Percentiles rank a stretch among this genome's conserved stretches.
phyloP scores from a whole-genome alignment of 225 moss, liverwort and hornwort species.

The Bryum argenteum region DNA sequence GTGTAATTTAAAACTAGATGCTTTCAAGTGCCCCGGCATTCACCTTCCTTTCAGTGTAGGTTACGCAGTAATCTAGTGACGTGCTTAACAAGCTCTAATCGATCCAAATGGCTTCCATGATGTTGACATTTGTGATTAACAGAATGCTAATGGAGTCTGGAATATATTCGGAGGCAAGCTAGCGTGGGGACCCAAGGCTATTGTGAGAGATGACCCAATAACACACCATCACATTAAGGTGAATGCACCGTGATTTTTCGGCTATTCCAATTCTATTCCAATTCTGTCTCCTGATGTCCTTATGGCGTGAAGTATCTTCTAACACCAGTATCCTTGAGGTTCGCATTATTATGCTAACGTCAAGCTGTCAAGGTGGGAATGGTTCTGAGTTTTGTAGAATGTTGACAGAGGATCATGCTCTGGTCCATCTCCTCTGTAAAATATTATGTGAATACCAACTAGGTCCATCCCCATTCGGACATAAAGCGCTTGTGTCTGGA shows the following conservation, averaged over 20 bases:
- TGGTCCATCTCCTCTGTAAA: too few relatives aligned
- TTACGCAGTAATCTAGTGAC: neutral
- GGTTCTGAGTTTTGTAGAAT: too few relatives aligned
- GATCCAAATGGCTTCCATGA: constrained; percentile 29
- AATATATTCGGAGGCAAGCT: constrained; percentile 79
- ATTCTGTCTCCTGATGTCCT: neutral
- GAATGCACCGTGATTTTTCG: neutral
- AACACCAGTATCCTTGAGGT: constrained; percentile 1
- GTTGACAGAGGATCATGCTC: too few relatives aligned
- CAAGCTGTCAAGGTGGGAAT: too few relatives aligned
- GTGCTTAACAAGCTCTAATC: neutral
- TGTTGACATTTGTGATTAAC: constrained; percentile 38
- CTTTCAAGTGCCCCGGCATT: neutral
- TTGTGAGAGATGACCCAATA: constrained; percentile 81
- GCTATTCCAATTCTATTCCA: too few relatives aligned
- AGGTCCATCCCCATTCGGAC: too few relatives aligned
- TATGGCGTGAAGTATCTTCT: constrained; percentile 8
- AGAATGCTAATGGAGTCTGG: constrained; percentile 70
- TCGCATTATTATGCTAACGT: constrained; percentile 4
- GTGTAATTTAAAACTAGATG: neutral
- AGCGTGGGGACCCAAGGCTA: constrained; percentile 81
- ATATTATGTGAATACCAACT: too few relatives aligned
- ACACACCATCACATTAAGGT: too few relatives aligned
- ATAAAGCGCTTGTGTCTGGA: too few relatives aligned
- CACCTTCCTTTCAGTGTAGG: neutral